phyloP scores from a whole-genome alignment of 1,284 basidiomycete genomes.

The Schizophyllum commune region DNA sequence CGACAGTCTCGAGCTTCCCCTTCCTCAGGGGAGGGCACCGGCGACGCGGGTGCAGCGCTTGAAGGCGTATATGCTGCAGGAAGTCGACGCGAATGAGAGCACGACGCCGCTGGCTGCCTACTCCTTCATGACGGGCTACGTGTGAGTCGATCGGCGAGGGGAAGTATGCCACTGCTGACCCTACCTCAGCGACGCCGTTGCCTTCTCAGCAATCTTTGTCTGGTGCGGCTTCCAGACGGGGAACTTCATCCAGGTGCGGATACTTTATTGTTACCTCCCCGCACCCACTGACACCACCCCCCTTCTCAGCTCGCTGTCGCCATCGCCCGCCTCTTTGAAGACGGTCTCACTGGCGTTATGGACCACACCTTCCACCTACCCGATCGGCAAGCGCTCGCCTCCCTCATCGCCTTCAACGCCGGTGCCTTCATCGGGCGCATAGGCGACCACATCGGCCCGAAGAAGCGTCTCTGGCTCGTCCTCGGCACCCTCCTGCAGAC shows the following conservation, averaged over 20 bases:
- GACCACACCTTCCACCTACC: conserved; percentile 62
- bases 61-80: conserved; percentile 3
- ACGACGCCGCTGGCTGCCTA: conserved; percentile 16
- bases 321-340: conserved; percentile 48
- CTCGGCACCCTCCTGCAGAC: conserved; percentile 67
- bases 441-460: conserved; percentile 63
- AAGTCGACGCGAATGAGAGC: conserved; percentile 15
- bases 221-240: conserved; percentile 21
- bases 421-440: conserved; percentile 70
- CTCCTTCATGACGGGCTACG: conserved; percentile 21
- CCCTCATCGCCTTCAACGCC: conserved; percentile 63
- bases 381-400: conserved; percentile 77
- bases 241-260: conserved; percentile 19
- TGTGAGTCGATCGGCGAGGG: conserved; percentile 9
- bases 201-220: conserved; percentile 17
- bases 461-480: conserved; percentile 71
- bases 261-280: too few species aligned
- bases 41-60: neutral
- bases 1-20: neutral
- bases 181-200: conserved; percentile 10
- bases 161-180: neutral
- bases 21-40: neutral
- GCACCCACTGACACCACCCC: conserved; percentile 1
- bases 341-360: conserved; percentile 30
- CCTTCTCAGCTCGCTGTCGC: conserved; percentile 24